A percentile compares a stretch with the other conserved stretches of the same genome.
Conservation (phyloP, 345 rosid species). For the Melaleuca alternifolia region DNA sequence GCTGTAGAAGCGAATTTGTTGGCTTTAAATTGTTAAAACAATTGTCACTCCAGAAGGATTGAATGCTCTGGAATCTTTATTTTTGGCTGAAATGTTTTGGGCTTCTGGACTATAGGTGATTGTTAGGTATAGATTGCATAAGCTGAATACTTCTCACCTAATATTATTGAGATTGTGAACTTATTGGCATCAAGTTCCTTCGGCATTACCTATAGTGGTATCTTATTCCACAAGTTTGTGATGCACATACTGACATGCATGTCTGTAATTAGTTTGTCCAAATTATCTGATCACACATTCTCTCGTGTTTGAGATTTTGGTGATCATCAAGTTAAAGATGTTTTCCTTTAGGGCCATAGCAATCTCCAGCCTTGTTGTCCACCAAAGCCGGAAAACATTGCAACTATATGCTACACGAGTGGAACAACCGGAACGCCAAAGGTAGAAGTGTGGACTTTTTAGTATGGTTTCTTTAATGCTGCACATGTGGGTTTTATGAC, state of each 20-base stretch:
- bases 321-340: constrained; percentile 6
- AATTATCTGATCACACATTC: background rate
- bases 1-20: background rate
- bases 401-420: constrained; percentile 95
- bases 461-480: constrained; percentile 7
- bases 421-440: constrained; percentile 97
- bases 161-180: background rate
- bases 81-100: background rate
- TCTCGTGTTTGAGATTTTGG: background rate
- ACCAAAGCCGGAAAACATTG: constrained; percentile 76
- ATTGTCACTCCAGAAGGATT: background rate
- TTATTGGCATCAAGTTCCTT: background rate
- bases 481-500: background rate
- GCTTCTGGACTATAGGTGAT: background rate
- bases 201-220: background rate
- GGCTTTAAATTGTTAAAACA: background rate
- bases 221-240: background rate
- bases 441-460: constrained; percentile 22
- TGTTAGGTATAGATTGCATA: background rate
- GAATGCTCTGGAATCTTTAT: background rate
- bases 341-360: constrained; percentile 61
- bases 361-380: constrained; percentile 53
- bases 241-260: background rate
- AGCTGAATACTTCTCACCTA: background rate
- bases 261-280: background rate